Evolutionary conservation across 306 rosid species (phyloP).

Genomic region (Sicyos edulis): DNA sequence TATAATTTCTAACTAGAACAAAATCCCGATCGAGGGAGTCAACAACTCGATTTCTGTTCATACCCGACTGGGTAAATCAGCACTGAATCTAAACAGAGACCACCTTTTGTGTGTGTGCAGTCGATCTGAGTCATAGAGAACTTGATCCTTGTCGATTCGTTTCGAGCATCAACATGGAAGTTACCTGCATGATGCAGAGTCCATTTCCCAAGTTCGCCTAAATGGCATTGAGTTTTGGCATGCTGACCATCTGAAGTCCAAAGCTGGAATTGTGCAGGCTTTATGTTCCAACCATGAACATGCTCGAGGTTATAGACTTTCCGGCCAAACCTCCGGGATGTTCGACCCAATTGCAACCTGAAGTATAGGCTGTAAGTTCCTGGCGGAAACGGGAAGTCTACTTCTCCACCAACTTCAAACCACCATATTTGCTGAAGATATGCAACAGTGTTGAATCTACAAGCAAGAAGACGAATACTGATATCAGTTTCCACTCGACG

Average conservation of each 20-base stretch:
- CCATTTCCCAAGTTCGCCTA: constrained; percentile 74
- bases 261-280: constrained; percentile 78
- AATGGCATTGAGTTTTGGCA: constrained; percentile 53
- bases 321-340: constrained; percentile 72
- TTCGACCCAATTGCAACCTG: constrained; percentile 62
- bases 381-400: constrained; percentile 82
- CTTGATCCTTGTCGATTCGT: constrained; percentile 51
- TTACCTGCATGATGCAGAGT: constrained; percentile 64
- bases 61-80: constrained; percentile 54
- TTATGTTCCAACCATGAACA: constrained; percentile 89
- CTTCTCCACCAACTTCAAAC: constrained; percentile 93
- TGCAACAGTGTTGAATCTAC: constrained; percentile 61
- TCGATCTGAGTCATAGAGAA: constrained; percentile 95
- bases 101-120: constrained; percentile 96
- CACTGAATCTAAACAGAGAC: constrained; percentile 86
- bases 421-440: constrained; percentile 97
- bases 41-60: constrained; percentile 52
- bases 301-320: constrained; percentile 60
- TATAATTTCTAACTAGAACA: constrained; percentile 28
- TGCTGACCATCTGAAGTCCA: constrained; percentile 81
- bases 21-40: constrained; percentile 28
- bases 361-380: constrained; percentile 78
- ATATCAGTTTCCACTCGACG: neutral
- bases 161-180: constrained; percentile 58
- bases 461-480: constrained; percentile 8